phyloP scores from a whole-genome alignment of 345 rosid species.

The Syzygium aqueum region DNA sequence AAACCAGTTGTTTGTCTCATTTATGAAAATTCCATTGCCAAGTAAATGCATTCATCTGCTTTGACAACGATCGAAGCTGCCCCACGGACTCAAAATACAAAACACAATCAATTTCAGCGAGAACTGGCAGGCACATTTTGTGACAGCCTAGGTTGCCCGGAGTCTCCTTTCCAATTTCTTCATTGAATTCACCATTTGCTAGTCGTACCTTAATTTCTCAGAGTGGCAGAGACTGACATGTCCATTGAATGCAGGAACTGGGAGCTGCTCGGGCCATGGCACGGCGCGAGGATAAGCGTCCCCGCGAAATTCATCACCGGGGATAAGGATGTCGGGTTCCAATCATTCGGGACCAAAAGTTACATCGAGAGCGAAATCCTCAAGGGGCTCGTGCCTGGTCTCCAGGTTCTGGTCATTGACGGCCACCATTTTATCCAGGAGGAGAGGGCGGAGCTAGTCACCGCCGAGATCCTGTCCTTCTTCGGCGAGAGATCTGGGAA shows the following conservation, averaged over 20 bases:
- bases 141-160: not conserved
- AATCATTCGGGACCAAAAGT: slow-evolving; percentile 5
- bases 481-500: not conserved
- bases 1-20: not conserved
- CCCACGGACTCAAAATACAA: not conserved
- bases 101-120: not conserved
- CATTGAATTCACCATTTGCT: not conserved
- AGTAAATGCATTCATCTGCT: not conserved
- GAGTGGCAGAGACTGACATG: not conserved
- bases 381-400: slow-evolving; percentile 9
- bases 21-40: not conserved
- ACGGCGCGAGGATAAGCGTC: slow-evolving; percentile 8
- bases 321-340: slow-evolving; percentile 11
- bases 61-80: not conserved
- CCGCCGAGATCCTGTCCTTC: slow-evolving; percentile 3
- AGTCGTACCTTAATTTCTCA: not conserved
- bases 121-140: not conserved
- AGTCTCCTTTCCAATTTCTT: not conserved
- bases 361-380: slow-evolving; percentile 2
- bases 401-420: slow-evolving; percentile 6
- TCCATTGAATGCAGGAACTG: slow-evolving; percentile 4
- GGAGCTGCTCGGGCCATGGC: slow-evolving; percentile 15
- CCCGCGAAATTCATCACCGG: slow-evolving; percentile 10
- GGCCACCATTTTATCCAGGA: slow-evolving; percentile 15
- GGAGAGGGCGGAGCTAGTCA: slow-evolving; percentile 13